A percentile compares a stretch with the other conserved stretches of the same genome.
phyloP scores from a whole-genome alignment of 805 yeast genomes.

The Wickerhamomyces bovis region DNA sequence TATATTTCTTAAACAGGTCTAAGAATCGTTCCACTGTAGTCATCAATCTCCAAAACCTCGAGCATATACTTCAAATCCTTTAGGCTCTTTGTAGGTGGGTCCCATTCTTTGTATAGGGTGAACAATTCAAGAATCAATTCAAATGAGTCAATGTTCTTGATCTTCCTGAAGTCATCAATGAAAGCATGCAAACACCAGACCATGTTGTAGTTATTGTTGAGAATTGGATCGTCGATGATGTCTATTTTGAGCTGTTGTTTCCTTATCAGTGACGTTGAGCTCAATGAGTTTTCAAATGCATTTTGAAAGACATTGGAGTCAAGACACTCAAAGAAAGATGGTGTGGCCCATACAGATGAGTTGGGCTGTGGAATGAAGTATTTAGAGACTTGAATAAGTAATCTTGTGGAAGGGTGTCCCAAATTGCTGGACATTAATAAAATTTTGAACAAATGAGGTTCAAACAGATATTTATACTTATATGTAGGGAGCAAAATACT shows the following conservation, averaged over 20 bases:
- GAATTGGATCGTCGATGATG: conserved; percentile 11
- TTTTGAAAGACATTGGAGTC: conserved; percentile 17
- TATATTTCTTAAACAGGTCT: neutral
- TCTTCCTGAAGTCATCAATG: conserved; percentile 26
- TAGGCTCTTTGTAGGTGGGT: conserved; percentile 11
- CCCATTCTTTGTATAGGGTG: conserved; percentile 13
- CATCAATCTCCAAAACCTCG: conserved; percentile 22
- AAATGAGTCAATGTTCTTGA: conserved; percentile 27
- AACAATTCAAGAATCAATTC: conserved; percentile 6
- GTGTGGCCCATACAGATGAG: conserved; percentile 1
- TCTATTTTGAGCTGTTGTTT: neutral
- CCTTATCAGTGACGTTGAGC: conserved; percentile 20
- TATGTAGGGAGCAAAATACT: conserved; percentile 42
- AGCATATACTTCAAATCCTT: conserved; percentile 21
- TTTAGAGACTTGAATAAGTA: conserved; percentile 40
- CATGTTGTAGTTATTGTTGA: conserved; percentile 31
- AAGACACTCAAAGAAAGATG: conserved; percentile 19
- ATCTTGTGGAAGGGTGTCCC: conserved; percentile 39
- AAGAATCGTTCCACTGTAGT: conserved; percentile 12
- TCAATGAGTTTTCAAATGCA: conserved; percentile 25
- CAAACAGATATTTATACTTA: conserved; percentile 30
- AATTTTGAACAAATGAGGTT: conserved; percentile 37
- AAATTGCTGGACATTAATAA: conserved; percentile 45
- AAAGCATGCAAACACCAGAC: conserved; percentile 39
- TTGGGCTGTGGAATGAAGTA: conserved; percentile 32